These are phyloP conservation scores for Loxodes magnus DNA, from an alignment of 73 alveolate species.

Conservation along the genomic window DNA sequence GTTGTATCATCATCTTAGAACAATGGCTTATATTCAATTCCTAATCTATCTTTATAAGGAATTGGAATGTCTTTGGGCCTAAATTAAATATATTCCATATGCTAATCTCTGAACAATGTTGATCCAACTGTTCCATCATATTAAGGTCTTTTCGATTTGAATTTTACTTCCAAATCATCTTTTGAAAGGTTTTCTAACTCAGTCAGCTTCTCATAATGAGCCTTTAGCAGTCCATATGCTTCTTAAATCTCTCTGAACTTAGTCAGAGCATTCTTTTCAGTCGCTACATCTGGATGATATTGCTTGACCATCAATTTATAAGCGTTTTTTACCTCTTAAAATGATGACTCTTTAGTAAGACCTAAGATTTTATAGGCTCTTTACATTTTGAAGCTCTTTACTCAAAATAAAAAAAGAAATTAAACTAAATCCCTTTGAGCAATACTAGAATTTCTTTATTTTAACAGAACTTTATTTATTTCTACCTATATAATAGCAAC, in stretches of 20 bases:
- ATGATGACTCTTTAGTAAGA: slow-evolving; percentile 28
- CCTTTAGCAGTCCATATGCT: too few relatives aligned
- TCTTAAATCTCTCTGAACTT: too few relatives aligned
- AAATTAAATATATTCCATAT: slow-evolving; percentile 5
- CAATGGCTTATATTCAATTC: slow-evolving; percentile 5
- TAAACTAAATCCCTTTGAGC: too few relatives aligned
- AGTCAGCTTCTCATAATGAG: too few relatives aligned
- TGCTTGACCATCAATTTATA: slow-evolving; percentile 48
- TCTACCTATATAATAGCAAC: too few relatives aligned
- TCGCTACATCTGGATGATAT: slow-evolving; percentile 69
- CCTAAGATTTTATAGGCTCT: slow-evolving; percentile 60
- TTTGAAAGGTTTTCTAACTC: too few relatives aligned
- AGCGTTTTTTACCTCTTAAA: slow-evolving; percentile 36
- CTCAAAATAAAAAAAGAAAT: too few relatives aligned
- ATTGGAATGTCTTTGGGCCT: slow-evolving; percentile 1
- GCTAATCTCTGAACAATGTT: background rate
- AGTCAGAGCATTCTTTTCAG: too few relatives aligned
- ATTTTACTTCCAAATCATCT: slow-evolving; percentile 12
- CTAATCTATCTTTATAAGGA: slow-evolving; percentile 9
- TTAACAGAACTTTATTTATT: too few relatives aligned
- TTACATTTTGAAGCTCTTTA: too few relatives aligned
- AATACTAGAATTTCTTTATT: too few relatives aligned
- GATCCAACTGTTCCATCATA: slow-evolving; percentile 11
- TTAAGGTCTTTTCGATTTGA: slow-evolving; percentile 1
- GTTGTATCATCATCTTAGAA: slow-evolving; percentile 11